Evolutionary conservation across 2,329 filamentous ascomycete genomes (phyloP).

Genomic region (Coniochaeta sp.): DNA sequence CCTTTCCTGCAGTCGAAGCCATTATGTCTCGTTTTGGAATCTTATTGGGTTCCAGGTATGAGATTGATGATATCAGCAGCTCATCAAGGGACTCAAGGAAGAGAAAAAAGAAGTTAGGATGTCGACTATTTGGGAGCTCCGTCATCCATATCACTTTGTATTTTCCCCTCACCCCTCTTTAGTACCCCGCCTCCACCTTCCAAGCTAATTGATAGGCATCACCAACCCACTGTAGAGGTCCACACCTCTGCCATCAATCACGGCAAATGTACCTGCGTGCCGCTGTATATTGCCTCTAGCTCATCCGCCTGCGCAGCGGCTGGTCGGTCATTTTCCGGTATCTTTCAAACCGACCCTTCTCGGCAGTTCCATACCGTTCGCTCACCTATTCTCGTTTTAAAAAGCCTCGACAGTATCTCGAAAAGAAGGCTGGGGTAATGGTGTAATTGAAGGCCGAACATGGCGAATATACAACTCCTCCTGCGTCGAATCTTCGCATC

Average conservation of each 20-base stretch:
- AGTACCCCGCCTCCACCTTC: background rate
- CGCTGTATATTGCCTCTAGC: background rate
- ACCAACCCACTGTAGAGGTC: background rate
- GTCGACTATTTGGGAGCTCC: background rate
- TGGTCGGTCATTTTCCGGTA: constrained; percentile 2
- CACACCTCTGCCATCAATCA: background rate
- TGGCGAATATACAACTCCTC: background rate
- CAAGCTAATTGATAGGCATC: background rate
- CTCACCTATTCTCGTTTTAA: background rate
- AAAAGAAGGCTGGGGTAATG: background rate
- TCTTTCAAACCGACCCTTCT: background rate
- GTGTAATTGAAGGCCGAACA: background rate
- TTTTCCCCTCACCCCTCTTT: background rate
- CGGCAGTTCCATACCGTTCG: background rate
- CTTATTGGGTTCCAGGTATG: background rate
- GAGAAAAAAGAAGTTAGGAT: background rate
- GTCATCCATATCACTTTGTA: background rate
- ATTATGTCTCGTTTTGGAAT: constrained; percentile 19
- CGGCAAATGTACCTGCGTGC: background rate
- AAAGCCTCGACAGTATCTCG: background rate
- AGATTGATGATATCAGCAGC: background rate
- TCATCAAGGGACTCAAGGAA: background rate
- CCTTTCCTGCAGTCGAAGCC: constrained; percentile 46
- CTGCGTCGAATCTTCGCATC: background rate
- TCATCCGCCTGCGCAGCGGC: background rate